phyloP scores from a whole-genome alignment of 225 moss, liverwort and hornwort species.

The Takakia lepidozioides region DNA sequence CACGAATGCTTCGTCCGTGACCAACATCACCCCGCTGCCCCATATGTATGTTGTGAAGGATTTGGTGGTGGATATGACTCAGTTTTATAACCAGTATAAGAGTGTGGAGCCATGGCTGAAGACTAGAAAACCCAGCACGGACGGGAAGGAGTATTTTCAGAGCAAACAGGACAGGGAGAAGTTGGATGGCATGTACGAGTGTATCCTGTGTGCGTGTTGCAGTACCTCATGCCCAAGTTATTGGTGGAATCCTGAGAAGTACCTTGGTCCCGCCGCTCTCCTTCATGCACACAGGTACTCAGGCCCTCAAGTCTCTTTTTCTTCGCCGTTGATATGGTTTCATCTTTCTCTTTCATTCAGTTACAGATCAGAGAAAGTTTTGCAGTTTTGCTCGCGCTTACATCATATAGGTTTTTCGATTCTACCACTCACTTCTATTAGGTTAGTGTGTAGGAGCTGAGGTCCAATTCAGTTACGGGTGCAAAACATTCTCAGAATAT shows the following conservation, averaged over 20 bases:
- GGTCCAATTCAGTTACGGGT: too few relatives aligned
- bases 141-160: slow-evolving; percentile 35
- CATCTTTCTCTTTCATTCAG: too few relatives aligned
- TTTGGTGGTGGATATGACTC: slow-evolving; percentile 69
- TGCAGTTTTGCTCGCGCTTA: too few relatives aligned
- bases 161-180: slow-evolving; percentile 48
- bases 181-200: slow-evolving; percentile 68
- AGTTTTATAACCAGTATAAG: slow-evolving; percentile 70
- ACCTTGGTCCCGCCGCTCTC: slow-evolving; percentile 45
- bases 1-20: slow-evolving; percentile 21
- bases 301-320: not conserved
- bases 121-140: slow-evolving; percentile 32
- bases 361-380: too few relatives aligned
- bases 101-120: slow-evolving; percentile 72
- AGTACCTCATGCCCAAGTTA: slow-evolving; percentile 69
- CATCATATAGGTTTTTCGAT: too few relatives aligned
- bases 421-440: too few relatives aligned
- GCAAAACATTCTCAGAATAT: too few relatives aligned
- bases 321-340: too few relatives aligned
- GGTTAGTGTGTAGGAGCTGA: too few relatives aligned
- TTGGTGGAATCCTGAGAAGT: slow-evolving; percentile 69
- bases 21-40: slow-evolving; percentile 57
- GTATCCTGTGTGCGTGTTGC: slow-evolving; percentile 71
- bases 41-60: slow-evolving; percentile 77
- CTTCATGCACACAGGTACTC: slow-evolving; percentile 42